A percentile compares a stretch with the other conserved stretches of the same genome.
Conservation (phyloP, 139 green algal species). For the Chlorella vulgaris region DNA sequence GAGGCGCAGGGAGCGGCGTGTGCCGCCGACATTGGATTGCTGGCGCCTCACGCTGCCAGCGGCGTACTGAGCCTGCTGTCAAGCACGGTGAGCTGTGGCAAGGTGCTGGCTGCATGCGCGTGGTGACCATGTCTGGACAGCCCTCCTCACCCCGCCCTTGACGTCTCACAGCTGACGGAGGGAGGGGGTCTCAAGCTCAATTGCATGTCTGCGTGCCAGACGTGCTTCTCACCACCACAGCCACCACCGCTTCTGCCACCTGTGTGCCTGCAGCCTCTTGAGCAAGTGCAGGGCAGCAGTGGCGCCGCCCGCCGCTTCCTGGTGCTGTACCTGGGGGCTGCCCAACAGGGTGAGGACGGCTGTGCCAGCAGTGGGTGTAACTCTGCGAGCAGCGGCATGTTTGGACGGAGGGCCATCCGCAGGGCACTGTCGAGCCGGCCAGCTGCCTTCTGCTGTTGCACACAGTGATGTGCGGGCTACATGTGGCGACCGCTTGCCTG, state of each 20-base stretch:
- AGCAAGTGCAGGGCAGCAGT: not conserved
- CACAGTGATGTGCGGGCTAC: no score
- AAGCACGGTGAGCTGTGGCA: not conserved
- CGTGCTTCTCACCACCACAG: not conserved
- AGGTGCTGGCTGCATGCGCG: not conserved
- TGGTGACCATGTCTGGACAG: not conserved
- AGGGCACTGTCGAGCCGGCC: no score
- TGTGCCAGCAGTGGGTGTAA: no score
- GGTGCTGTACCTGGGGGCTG: not conserved
- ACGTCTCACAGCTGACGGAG: no score
- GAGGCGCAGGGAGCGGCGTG: not conserved
- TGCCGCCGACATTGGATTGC: not conserved
- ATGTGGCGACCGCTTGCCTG: no score
- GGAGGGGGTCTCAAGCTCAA: no score
- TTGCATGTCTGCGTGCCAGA: no score
- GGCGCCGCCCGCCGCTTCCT: not conserved
- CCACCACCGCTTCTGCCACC: not conserved
- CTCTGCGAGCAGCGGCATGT: no score
- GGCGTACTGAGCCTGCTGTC: not conserved
- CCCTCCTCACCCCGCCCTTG: no score
- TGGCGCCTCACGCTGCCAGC: not conserved
- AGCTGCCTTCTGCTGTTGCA: no score
- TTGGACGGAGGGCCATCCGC: no score
- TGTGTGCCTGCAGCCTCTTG: not conserved
- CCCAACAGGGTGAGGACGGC: constrained; percentile 9